Evolutionary conservation across 305 asterid genomes (phyloP).

Genomic region (Fraxinus velutina): DNA sequence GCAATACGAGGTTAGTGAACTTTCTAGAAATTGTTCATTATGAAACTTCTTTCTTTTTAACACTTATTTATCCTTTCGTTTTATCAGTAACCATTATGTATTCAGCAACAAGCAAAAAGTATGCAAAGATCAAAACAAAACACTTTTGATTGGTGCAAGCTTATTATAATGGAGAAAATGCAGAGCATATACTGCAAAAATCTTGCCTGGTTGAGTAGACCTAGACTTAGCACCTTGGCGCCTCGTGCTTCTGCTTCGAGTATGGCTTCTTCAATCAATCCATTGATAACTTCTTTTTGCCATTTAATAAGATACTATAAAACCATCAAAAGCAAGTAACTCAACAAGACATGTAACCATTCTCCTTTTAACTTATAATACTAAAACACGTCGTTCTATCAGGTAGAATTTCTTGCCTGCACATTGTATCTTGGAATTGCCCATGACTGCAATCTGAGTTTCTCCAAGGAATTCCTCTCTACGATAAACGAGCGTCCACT

Average conservation of each 20-base stretch:
- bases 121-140: background rate
- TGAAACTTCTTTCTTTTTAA: background rate
- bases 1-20: background rate
- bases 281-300: slow-evolving; percentile 42
- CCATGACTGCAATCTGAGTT: slow-evolving; percentile 59
- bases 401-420: slow-evolving; percentile 36
- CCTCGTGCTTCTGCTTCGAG: slow-evolving; percentile 60
- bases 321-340: background rate
- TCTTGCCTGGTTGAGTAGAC: slow-evolving; percentile 67
- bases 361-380: background rate
- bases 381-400: background rate
- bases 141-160: background rate
- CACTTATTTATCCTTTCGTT: background rate
- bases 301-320: slow-evolving; percentile 44
- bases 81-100: background rate
- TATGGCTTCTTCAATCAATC: slow-evolving; percentile 63
- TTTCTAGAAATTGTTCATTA: background rate
- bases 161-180: background rate
- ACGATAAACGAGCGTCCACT: slow-evolving; percentile 41
- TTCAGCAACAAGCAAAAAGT: background rate
- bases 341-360: background rate
- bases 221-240: slow-evolving; percentile 59
- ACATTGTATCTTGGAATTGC: slow-evolving; percentile 54
- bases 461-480: slow-evolving; percentile 49
- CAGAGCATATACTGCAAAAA: background rate